Base-by-base conservation (phyloP, 106 monocot genomes). In the Triglochin maritima region DNA sequence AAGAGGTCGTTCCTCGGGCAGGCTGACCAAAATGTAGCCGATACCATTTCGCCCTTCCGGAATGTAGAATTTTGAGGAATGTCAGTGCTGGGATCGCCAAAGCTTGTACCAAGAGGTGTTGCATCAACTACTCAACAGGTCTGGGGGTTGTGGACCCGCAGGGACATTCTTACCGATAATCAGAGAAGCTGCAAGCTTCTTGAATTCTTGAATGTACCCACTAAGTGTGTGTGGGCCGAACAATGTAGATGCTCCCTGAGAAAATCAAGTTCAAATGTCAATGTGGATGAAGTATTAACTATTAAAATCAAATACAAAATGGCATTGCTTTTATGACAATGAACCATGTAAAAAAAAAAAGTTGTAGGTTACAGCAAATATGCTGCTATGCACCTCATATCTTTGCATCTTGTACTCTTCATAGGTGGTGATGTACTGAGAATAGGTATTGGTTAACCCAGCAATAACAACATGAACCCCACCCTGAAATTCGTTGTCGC, bases 201-300 rank as follows among this genome's bases (percentile, higher is more conserved):
- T 75, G 78, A 94, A 94, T 67, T 94, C 94, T 63, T 94, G 94
- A 57, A 89, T 94, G 74, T 94, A 89, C 5, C 82, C 94, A 53
- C 72, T 85, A 9, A 89, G 80, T 4, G 94, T 89, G 72, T 94
- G 87, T 0, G 94, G 89, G 9, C 94, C 94, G 42, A 80, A 94
- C 50, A 94, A 67, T 3, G 94, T 89, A 12, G 94, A 94, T 17
- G 94, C 94, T 56, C 89, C 94, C 94, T 94, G 76, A 50, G 11
- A 60, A 51, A 50, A 55, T 17, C 29, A 17, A 59, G 45, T 45
- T 4, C 44, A 29, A 29, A 29, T 29, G 29, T 29, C 29, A 29
- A 29, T 29, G 29, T 29, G 29, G 1, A 29, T 29, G 29, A 29
- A 29, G 29, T 29, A 29, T 29, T 29, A 29, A 29, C 29, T 29